A percentile compares a stretch with the other conserved stretches of the same genome.
Evolutionary conservation across 352 stramenopile genomes (phyloP).

Genomic region (Globisporangium spinosum): DNA sequence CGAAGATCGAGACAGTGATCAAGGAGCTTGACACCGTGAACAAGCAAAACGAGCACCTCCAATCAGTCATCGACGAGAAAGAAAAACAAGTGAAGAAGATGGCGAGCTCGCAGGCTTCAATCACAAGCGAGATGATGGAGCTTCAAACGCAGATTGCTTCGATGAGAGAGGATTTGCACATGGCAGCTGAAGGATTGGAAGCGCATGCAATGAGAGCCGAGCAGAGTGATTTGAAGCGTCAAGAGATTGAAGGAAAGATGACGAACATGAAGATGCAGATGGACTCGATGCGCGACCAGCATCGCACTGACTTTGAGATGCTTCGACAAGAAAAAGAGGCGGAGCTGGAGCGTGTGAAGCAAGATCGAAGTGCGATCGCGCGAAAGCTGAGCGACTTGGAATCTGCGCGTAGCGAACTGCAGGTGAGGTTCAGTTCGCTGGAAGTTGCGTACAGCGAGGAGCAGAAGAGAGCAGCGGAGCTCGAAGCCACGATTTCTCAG

Average conservation of each 20-base stretch:
- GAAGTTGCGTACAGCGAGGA: slow-evolving; percentile 36
- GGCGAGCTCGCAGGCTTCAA: slow-evolving; percentile 46
- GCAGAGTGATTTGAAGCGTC: slow-evolving; percentile 43
- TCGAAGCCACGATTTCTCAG: slow-evolving; percentile 45
- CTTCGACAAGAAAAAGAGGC: slow-evolving; percentile 56
- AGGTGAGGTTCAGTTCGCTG: slow-evolving; percentile 27
- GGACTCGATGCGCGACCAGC: slow-evolving; percentile 49
- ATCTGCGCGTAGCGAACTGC: slow-evolving; percentile 27
- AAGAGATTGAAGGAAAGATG: slow-evolving; percentile 52
- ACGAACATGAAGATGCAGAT: slow-evolving; percentile 44
- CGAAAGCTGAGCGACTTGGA: slow-evolving; percentile 27
- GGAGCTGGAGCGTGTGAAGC: slow-evolving; percentile 44
- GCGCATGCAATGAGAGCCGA: slow-evolving; percentile 58
- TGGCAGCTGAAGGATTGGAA: slow-evolving; percentile 65
- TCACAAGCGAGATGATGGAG: slow-evolving; percentile 59
- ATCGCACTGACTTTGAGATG: slow-evolving; percentile 59
- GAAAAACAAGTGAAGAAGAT: slow-evolving; percentile 73
- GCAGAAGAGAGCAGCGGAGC: slow-evolving; percentile 34
- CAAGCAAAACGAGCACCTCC: slow-evolving; percentile 37
- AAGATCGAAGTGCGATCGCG: slow-evolving; percentile 28
- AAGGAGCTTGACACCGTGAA: slow-evolving; percentile 46
- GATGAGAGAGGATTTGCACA: slow-evolving; percentile 64
- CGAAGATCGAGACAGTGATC: slow-evolving; percentile 63
- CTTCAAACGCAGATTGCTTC: slow-evolving; percentile 53
- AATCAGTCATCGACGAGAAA: slow-evolving; percentile 46